Evolutionary conservation across 495 filamentous ascomycete species (phyloP).

Genomic region (Trichoderma reesei): DNA sequence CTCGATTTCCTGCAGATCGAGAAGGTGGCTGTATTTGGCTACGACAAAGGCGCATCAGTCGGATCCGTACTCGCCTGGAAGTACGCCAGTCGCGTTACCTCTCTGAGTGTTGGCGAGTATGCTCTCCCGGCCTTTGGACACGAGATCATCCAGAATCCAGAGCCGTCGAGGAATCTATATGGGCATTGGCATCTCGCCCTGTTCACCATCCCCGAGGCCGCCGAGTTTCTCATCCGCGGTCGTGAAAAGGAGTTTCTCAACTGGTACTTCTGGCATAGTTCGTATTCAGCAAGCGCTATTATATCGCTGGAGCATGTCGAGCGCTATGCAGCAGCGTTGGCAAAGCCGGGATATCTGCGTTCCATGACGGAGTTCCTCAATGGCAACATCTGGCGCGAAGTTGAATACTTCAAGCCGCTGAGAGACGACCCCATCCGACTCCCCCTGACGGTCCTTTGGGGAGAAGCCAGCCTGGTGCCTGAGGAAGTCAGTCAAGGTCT

Average conservation of each 20-base stretch:
- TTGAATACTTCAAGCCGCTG: conserved; percentile 1
- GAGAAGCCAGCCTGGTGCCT: not conserved
- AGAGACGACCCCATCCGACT: not conserved
- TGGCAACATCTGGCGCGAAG: not conserved
- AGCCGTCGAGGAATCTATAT: conserved; percentile 26
- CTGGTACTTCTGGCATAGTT: conserved; percentile 35
- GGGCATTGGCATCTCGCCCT: conserved; percentile 35
- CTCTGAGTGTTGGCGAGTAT: conserved; percentile 28
- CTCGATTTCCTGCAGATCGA: not conserved
- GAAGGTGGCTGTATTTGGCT: conserved; percentile 12
- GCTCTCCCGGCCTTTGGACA: conserved; percentile 31
- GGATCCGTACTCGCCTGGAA: conserved; percentile 25
- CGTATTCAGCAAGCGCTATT: not conserved
- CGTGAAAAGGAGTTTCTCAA: conserved; percentile 28
- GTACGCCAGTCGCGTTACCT: conserved; percentile 21
- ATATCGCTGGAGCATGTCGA: conserved; percentile 2
- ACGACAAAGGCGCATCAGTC: conserved; percentile 34
- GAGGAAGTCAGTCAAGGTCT: not conserved
- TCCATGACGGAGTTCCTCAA: conserved; percentile 1
- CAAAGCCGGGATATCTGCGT: not conserved
- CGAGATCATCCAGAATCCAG: conserved; percentile 16
- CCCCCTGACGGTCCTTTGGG: not conserved
- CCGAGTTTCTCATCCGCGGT: conserved; percentile 31
- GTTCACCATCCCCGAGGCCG: conserved; percentile 34
- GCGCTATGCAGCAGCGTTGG: not conserved